Evolutionary conservation across 2,329 filamentous ascomycete species (phyloP).

Genomic region (Fusarium chlamydosporum): DNA sequence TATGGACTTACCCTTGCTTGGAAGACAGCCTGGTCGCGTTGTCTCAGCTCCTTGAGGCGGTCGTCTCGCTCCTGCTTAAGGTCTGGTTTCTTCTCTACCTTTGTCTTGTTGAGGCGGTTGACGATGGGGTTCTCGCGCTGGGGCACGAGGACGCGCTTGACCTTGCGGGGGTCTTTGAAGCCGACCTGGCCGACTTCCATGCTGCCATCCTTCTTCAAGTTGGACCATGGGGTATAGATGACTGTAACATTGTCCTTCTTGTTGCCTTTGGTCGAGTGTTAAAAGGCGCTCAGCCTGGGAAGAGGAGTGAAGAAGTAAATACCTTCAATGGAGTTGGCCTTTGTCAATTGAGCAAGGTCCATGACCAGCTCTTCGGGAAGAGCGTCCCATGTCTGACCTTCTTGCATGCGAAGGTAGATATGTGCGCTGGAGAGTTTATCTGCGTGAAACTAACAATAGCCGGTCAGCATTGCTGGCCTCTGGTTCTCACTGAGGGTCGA

Average conservation of each 20-base stretch:
- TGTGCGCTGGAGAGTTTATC: constrained; percentile 98
- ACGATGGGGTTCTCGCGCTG: constrained; percentile 90
- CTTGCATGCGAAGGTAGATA: constrained; percentile 88
- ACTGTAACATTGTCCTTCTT: constrained; percentile 98
- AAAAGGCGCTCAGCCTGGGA: neutral
- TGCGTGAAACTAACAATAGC: constrained; percentile 83
- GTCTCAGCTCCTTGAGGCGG: constrained; percentile 77
- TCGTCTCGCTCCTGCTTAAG: constrained; percentile 86
- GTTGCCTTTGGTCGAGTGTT: constrained; percentile 74
- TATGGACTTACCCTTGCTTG: constrained; percentile 69
- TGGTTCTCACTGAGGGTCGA: neutral
- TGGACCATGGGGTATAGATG: constrained; percentile 98
- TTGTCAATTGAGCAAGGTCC: constrained; percentile 97
- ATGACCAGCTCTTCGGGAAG: constrained; percentile 81
- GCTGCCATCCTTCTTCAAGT: constrained; percentile 92
- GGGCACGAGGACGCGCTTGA: constrained; percentile 84
- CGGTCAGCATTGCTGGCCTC: constrained; percentile 7
- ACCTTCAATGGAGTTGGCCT: constrained; percentile 99
- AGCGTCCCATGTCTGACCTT: constrained; percentile 85
- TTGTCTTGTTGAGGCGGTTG: constrained; percentile 98
- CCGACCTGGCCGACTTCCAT: constrained; percentile 97
- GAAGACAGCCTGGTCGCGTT: constrained; percentile 74
- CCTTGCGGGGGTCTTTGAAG: constrained; percentile 88
- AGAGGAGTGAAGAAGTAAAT: neutral
- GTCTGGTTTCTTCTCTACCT: constrained; percentile 88